Conservation (phyloP, 306 rosid species). For the Gleditsia sinensis region DNA sequence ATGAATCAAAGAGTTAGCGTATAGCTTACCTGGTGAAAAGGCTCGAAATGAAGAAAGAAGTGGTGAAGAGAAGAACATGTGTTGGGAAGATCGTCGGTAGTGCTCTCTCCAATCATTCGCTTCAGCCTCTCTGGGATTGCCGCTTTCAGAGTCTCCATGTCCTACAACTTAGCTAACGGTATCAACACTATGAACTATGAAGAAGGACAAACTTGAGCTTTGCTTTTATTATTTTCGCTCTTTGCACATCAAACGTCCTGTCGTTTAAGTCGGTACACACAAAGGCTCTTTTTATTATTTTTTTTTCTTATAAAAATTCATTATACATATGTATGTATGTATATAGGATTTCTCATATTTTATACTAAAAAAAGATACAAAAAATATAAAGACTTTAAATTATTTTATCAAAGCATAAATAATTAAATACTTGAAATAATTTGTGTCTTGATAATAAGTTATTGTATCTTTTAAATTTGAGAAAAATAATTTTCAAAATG, state of each 20-base stretch:
- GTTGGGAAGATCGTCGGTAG: constrained; percentile 45
- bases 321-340: too few species aligned
- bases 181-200: not conserved
- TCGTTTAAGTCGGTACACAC: not conserved
- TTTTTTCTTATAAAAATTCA: too few species aligned
- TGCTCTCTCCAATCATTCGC: constrained; percentile 48
- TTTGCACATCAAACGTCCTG: not conserved
- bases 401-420: not conserved
- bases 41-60: constrained; percentile 57
- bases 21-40: constrained; percentile 62
- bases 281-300: too few species aligned
- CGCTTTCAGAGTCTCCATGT: constrained; percentile 77
- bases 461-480: not conserved
- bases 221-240: not conserved
- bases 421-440: not conserved
- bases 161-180: not conserved
- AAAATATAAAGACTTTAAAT: too few species aligned
- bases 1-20: constrained; percentile 6
- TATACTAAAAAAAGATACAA: too few species aligned
- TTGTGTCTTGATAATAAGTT: not conserved
- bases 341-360: too few species aligned
- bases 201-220: not conserved
- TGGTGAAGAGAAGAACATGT: constrained; percentile 61
- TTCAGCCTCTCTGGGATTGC: constrained; percentile 62
- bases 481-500: not conserved